Conservation (phyloP, 257 asterid genomes). For the Solanum lycopersicoides region DNA sequence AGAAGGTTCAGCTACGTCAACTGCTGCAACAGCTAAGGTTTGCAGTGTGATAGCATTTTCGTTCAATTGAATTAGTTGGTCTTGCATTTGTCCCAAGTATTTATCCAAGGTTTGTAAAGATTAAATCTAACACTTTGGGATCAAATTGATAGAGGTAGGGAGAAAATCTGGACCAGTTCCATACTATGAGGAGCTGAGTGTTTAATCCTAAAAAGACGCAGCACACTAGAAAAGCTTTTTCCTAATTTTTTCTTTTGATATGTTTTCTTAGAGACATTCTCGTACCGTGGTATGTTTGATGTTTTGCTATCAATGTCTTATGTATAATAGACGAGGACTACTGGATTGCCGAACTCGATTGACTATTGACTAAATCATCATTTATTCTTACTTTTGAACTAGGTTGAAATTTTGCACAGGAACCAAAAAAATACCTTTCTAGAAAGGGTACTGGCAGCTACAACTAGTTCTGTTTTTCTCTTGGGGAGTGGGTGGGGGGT, state of each 20-base stretch:
- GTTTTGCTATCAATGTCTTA: neutral
- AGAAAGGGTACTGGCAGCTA: neutral
- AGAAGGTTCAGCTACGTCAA: constrained; percentile 50
- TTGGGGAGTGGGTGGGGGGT: neutral
- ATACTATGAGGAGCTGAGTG: neutral
- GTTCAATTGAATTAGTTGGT: neutral
- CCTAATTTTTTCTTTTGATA: neutral
- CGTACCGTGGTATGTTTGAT: neutral
- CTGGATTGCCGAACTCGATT: neutral
- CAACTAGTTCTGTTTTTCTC: neutral
- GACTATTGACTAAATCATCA: neutral
- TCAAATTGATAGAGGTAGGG: neutral
- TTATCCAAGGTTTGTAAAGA: neutral
- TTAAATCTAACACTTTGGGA: neutral
- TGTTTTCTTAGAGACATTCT: neutral
- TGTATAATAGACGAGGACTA: neutral
- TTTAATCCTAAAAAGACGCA: neutral
- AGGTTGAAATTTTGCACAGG: neutral
- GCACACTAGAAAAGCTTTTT: neutral
- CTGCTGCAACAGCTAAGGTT: constrained; percentile 48
- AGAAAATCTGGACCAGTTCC: neutral
- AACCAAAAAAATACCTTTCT: neutral
- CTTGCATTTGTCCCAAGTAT: neutral
- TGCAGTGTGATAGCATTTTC: neutral
- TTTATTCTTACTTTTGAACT: neutral